Base-by-base conservation (phyloP, 2,329 filamentous ascomycete genomes). In the Aspergillus latus region DNA sequence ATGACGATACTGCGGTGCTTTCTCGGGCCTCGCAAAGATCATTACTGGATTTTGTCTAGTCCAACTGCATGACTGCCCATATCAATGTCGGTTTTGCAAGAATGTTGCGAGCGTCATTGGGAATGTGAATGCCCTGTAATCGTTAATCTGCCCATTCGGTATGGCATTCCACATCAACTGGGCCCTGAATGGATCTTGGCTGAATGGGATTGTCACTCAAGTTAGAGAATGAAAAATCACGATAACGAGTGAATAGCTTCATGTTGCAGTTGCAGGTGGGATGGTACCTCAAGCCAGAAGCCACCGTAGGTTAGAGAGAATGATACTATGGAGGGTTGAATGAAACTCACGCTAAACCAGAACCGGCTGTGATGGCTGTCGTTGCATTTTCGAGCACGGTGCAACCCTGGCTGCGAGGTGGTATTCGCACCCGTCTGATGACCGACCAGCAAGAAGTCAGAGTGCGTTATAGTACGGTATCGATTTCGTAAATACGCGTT, bases 351-450 rank as follows among this genome's bases (percentile, higher is more conserved):
- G 32, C 42, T 49, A 48, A 49, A 29, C 52, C 49, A 39, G 40
- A 54, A 50, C 11, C 49, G n/a, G 57, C 44, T 39, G 39, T 53
- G 36, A 45, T 54, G 57, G 37, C 21, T 59, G 52, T 55, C 29
- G 63, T 71, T 68, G 68, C 68, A 70, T 70, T 42, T 29, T 21
- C 30, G 34, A 21, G 16, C 6, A 34, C 44, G 46, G 52, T 68
- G 67, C 58, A 67, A 69, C 67, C 62, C 29, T 47, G 51, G 64
- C 51, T 55, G 59, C 54, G 34, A 52, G 49, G 62, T 67, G 37
- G 64, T 49, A 66, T 55, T 50, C 5, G 26, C 42, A 32, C 21
- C 32, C 11, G 34, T 10, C 34, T 37, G 34, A 13, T 37, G 34
- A 37, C 34, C 34, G n/a, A 21, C 21, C 21, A 21, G 21, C 21